Evolutionary conservation across 768 basidiomycete species (phyloP).

Genomic region (Dendrothele bispora): DNA sequence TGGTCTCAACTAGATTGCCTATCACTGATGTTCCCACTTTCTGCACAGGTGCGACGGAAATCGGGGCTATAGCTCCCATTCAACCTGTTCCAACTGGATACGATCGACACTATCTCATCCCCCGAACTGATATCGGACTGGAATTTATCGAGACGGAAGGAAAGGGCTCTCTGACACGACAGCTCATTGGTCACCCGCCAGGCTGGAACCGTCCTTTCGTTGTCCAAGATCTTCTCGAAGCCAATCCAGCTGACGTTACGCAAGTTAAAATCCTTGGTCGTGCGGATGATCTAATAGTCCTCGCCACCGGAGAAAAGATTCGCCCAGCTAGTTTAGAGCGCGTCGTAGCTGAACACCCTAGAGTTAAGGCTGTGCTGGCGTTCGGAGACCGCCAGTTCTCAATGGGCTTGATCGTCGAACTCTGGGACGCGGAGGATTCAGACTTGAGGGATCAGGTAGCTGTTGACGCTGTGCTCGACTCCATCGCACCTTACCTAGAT

Average conservation of each 20-base stretch:
- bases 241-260: slow-evolving; percentile 26
- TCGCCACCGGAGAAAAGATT: slow-evolving; percentile 44
- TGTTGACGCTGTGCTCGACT: slow-evolving; percentile 17
- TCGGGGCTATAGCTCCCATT: slow-evolving; percentile 37
- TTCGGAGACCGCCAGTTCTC: slow-evolving; percentile 35
- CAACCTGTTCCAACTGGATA: slow-evolving; percentile 27
- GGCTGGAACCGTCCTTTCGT: slow-evolving; percentile 32
- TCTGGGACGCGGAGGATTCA: no score
- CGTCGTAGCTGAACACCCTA: slow-evolving; percentile 32
- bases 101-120: slow-evolving; percentile 38
- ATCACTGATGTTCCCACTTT: background rate
- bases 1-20: no score
- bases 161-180: slow-evolving; percentile 23
- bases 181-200: slow-evolving; percentile 30
- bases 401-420: slow-evolving; percentile 38
- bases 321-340: slow-evolving; percentile 32
- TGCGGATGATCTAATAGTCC: slow-evolving; percentile 40
- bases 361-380: slow-evolving; percentile 34
- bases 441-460: slow-evolving; percentile 14
- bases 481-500: slow-evolving; percentile 30
- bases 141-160: slow-evolving; percentile 25
- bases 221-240: slow-evolving; percentile 37
- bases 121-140: slow-evolving; percentile 31
- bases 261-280: slow-evolving; percentile 38
- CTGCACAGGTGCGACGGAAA: slow-evolving; percentile 32